These are phyloP conservation scores for Phyllosticta citrichinensis DNA, from an alignment of 2,329 filamentous ascomycete genomes.

Conservation along the genomic window DNA sequence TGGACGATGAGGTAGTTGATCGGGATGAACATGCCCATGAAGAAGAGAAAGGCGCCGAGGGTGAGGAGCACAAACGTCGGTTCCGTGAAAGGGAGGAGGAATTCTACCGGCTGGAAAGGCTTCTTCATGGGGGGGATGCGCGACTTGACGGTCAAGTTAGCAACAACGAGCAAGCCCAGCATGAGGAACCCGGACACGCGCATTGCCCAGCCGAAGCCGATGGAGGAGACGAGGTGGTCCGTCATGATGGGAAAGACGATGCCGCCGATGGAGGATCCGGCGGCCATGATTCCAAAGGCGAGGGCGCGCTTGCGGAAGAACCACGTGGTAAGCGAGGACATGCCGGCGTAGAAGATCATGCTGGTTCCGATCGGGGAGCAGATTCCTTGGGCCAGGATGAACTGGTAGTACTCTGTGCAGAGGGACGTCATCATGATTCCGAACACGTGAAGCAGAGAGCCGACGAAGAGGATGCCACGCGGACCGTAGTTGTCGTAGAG, in stretches of 20 bases:
- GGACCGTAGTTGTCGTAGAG: constrained; percentile 56
- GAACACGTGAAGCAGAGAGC: constrained; percentile 48
- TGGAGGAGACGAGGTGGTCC: constrained; percentile 39
- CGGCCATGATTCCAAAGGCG: constrained; percentile 35
- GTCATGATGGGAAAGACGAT: constrained; percentile 56
- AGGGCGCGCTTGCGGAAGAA: constrained; percentile 40
- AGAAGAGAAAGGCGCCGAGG: constrained; percentile 31
- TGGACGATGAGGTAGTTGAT: constrained; percentile 40
- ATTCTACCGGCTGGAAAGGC: constrained; percentile 22
- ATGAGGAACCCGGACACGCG: constrained; percentile 50
- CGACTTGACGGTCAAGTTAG: constrained; percentile 40
- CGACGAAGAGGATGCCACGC: constrained; percentile 42
- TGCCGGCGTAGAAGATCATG: constrained; percentile 40
- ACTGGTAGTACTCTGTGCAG: constrained; percentile 45
- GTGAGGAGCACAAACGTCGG: constrained; percentile 23
- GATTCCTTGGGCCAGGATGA: constrained; percentile 45
- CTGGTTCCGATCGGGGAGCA: constrained; percentile 42
- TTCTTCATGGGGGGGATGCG: constrained; percentile 30
- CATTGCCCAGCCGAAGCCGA: constrained; percentile 50
- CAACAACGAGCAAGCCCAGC: constrained; percentile 44
- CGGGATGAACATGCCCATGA: constrained; percentile 52
- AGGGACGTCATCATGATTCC: constrained; percentile 55
- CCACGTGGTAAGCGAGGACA: constrained; percentile 37
- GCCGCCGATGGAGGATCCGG: constrained; percentile 42
- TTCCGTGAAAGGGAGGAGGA: constrained; percentile 22